Conservation (phyloP, 2,329 filamentous ascomycete species). For the Cladorrhinum sp. region DNA sequence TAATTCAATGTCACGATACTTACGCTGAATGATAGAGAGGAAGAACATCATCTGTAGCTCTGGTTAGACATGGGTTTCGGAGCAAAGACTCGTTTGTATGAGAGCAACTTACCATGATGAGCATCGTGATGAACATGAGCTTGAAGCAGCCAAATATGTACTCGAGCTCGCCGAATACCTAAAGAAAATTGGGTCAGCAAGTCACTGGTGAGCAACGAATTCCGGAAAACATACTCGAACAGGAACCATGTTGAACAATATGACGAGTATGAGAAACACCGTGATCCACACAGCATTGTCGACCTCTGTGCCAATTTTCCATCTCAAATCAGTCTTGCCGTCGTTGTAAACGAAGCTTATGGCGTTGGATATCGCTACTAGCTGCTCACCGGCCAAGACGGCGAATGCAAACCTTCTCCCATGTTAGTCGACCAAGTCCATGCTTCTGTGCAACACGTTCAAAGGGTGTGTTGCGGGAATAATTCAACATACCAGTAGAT, state of each 20-base stretch:
- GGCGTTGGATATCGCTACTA: slow-evolving; percentile 36
- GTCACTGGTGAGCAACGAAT: too few relatives aligned
- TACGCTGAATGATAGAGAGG: slow-evolving; percentile 36
- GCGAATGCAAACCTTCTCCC: slow-evolving; percentile 37
- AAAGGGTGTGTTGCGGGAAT: too few relatives aligned
- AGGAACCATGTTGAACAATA: slow-evolving; percentile 36
- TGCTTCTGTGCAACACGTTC: too few relatives aligned
- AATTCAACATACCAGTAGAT: slow-evolving; percentile 35
- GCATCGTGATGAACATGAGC: slow-evolving; percentile 35
- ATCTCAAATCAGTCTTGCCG: slow-evolving; percentile 33
- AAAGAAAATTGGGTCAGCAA: too few relatives aligned
- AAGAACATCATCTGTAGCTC: too few relatives aligned
- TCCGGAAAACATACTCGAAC: too few relatives aligned
- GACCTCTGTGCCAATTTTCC: slow-evolving; percentile 34
- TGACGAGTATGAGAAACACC: slow-evolving; percentile 35
- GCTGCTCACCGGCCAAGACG: slow-evolving; percentile 35
- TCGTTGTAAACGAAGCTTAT: slow-evolving; percentile 38
- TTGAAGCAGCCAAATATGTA: slow-evolving; percentile 39
- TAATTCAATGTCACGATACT: slow-evolving; percentile 10
- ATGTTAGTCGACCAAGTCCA: not conserved
- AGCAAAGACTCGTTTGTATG: too few relatives aligned
- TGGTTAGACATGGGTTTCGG: too few relatives aligned
- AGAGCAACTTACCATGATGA: slow-evolving; percentile 38
- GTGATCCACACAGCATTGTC: slow-evolving; percentile 39
- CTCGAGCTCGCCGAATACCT: slow-evolving; percentile 36